Evolutionary conservation across 192 early-diverging fungal genomes (phyloP).

Genomic region (Coemansia sp.): DNA sequence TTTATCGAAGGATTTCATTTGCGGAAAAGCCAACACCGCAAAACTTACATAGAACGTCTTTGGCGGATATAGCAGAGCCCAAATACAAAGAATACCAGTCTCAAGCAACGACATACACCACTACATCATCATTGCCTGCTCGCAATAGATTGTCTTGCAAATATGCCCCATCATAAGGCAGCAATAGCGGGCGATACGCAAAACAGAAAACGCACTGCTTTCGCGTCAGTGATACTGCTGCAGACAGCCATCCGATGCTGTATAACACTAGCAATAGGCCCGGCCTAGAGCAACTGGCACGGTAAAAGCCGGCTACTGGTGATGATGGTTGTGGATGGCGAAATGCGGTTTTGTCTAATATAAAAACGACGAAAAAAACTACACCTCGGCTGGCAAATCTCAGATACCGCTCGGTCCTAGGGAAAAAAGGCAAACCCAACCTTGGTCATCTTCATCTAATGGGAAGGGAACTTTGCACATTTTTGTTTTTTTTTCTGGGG

Average conservation of each 20-base stretch:
- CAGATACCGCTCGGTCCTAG: neutral
- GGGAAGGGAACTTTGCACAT: slow-evolving; percentile 1
- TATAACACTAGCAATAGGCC: too few species aligned
- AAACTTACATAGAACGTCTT: neutral
- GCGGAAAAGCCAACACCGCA: neutral
- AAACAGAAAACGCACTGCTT: too few species aligned
- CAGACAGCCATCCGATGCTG: too few species aligned
- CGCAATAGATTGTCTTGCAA: too few species aligned
- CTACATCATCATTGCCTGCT: too few species aligned
- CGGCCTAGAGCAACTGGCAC: too few species aligned
- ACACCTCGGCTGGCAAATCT: neutral
- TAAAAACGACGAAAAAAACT: neutral
- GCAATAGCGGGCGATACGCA: too few species aligned
- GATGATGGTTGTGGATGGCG: too few species aligned
- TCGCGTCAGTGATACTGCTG: too few species aligned
- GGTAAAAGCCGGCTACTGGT: too few species aligned
- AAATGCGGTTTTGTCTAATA: too few species aligned
- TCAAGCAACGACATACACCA: neutral
- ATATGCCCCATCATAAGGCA: too few species aligned
- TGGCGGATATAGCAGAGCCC: neutral
- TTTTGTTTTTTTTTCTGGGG: slow-evolving; percentile 6
- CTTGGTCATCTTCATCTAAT: neutral
- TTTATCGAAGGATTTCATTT: neutral
- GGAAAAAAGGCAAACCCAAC: neutral
- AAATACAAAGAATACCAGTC: neutral